Conservation (phyloP, 768 basidiomycete species). For the Phaeotremella skinneri region DNA sequence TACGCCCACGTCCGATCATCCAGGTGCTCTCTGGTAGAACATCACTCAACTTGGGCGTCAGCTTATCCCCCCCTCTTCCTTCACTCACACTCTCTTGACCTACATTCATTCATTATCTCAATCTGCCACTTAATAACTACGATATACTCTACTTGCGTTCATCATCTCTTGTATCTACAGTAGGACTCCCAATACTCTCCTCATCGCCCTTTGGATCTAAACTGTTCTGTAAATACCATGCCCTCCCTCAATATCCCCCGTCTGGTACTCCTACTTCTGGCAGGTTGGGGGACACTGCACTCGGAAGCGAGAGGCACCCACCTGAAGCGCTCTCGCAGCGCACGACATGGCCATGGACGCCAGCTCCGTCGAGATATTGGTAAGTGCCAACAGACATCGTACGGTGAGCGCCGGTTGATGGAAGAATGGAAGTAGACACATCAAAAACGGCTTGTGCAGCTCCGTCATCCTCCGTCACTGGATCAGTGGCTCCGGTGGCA, state of each 20-base stretch:
- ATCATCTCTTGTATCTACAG: neutral
- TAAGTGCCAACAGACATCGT: no score
- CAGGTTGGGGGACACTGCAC: neutral
- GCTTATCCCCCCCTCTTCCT: neutral
- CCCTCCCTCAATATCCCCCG: conserved; percentile 9
- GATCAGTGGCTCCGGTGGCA: no score
- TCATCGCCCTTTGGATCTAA: neutral
- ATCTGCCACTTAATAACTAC: conserved; percentile 6
- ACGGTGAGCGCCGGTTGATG: no score
- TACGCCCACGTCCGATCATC: neutral
- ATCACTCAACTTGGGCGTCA: conserved; percentile 1
- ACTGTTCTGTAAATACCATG: conserved; percentile 1
- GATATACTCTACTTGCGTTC: neutral
- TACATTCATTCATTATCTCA: conserved; percentile 6
- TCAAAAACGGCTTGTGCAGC: no score
- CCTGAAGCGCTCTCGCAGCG: neutral
- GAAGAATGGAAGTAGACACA: no score
- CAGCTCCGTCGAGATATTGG: neutral
- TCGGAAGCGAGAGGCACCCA: neutral
- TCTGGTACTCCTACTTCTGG: neutral
- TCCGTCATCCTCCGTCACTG: neutral
- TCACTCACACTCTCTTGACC: conserved; percentile 2
- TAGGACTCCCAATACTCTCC: neutral
- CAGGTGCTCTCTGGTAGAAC: neutral
- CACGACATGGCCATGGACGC: conserved; percentile 1